These are phyloP conservation scores for Eucalyptus virginea DNA, from an alignment of 345 rosid species.

Conservation along the genomic window DNA sequence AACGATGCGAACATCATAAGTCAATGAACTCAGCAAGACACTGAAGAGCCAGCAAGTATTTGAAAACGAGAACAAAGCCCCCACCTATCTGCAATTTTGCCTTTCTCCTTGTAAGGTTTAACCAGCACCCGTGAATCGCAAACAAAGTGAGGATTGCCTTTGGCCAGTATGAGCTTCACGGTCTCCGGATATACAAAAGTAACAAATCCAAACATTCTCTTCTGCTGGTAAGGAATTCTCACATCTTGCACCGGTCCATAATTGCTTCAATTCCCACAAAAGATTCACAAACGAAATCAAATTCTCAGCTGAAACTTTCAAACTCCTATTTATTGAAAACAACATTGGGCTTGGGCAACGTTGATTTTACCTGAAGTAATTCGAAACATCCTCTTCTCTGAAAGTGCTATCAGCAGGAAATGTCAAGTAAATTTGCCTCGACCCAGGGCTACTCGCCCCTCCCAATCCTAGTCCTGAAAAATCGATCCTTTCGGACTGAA, in stretches of 20 bases:
- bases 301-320: not conserved
- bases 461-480: slow-evolving; percentile 35
- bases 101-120: slow-evolving; percentile 78
- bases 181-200: slow-evolving; percentile 61
- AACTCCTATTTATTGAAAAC: not conserved
- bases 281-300: not conserved
- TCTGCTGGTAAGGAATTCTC: slow-evolving; percentile 75
- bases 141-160: slow-evolving; percentile 69
- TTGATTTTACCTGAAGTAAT: slow-evolving; percentile 49
- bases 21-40: not conserved
- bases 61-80: not conserved
- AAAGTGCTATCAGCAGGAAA: slow-evolving; percentile 82
- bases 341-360: not conserved
- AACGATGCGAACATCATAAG: not conserved
- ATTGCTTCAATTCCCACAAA: slow-evolving; percentile 11
- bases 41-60: not conserved
- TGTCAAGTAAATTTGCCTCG: slow-evolving; percentile 76
- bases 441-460: slow-evolving; percentile 36
- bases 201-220: slow-evolving; percentile 75
- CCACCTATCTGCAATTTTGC: slow-evolving; percentile 53
- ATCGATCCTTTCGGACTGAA: slow-evolving; percentile 46
- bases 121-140: slow-evolving; percentile 70
- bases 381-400: slow-evolving; percentile 77
- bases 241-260: slow-evolving; percentile 78
- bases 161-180: slow-evolving; percentile 63